Base-by-base conservation (phyloP, 176 grass and related monocot species). In the Ampelocalamus luodianensis region DNA sequence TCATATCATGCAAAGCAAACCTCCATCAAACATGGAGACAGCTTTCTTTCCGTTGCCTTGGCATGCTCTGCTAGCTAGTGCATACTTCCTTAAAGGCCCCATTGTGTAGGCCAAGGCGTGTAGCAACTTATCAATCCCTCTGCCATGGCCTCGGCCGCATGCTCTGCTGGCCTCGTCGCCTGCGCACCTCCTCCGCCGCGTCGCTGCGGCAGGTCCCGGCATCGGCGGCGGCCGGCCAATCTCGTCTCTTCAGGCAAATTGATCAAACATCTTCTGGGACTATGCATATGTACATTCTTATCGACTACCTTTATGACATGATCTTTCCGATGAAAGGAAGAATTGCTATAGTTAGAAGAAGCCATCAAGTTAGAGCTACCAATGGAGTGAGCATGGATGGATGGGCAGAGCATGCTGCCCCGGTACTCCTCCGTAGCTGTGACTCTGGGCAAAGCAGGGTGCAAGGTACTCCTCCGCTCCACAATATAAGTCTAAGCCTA, bases 391-490 rank as follows among this genome's bases (percentile, higher is more conserved):
- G 22, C 55, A 86, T 38, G 63, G 78, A 86, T 45, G 45, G 24
- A 13, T 82, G 72, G 78, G 78, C 26, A 48, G 45, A 23, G 78
- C 54, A 45, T 10, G 78, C 63, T 9, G 83, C 78, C 2, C 88
- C 72, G 5, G 83, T 90, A n/a, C n/a, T n/a, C n/a, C n/a, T n/a
- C 93, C 51, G 86, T 98, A 43, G 91, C 95, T 8, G 82, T 95
- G 42, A 72, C 91, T 36, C 84, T 95, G 14, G 91, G 93, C 29
- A 90, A 92, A 80, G 89, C 89, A 90, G 95, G 95, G 20, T 97
- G 95, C 89, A 97, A 97, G 95, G 94, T 92, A 38, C 59, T 24
- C n/a, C n/a, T n/a, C n/a, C n/a, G n/a, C n/a, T n/a, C n/a, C n/a
- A n/a, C n/a, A n/a, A n/a, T n/a, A n/a, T n/a, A n/a, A n/a, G n/a